Base-by-base conservation (phyloP, 1,139 yeast species). In the Ogataea hybrid region DNA sequence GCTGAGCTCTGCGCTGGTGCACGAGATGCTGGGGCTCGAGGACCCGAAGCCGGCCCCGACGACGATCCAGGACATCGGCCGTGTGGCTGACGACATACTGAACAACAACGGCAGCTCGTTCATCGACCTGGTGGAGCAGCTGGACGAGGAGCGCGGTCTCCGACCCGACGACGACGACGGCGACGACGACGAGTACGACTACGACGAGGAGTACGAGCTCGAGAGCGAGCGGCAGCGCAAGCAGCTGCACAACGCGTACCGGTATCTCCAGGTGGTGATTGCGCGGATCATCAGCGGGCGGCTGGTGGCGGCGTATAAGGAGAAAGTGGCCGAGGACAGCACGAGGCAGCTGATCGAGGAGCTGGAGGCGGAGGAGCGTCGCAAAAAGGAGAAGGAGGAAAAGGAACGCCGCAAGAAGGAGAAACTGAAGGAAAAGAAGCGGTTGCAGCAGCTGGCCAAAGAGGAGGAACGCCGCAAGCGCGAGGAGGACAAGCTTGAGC, bases 11-110 rank as follows among this genome's bases (percentile, higher is more conserved):
- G 46, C 42, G 15, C 46, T 55, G n/a, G 44, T 58, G 8, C 54
- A 54, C 39, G 44, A 53, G 6, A 47, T 58, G 25, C 42, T 58
- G n/a, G 61, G 61, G 18, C 48, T 39, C 34, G 37, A 28, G 16
- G 31, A 34, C 52, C 27, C 22, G 23, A 27, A 34, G 25, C 37
- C 22, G 30, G 37, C 17, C 12, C 12, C n/a, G 20, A 23, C 17
- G 20, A 22, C 17, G 12, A 30, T 14, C 35, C 52, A 28, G 56
- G 53, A 15, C 41, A 53, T 61, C 18, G 69, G 81, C 39, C 74
- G 77, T 11, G 84, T 86, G 39, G 92, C 94, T 0, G 94, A 86
- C 51, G 95, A 86, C 57, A 63, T 87, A 25, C 67, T 85, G 44
- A 78, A 77, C 49, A 83, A 84, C 57, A 88, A 84, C 51, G 95